Evolutionary conservation across 208 protist genomes (phyloP).

Genomic region (Acanthamoeba pearcei): DNA sequence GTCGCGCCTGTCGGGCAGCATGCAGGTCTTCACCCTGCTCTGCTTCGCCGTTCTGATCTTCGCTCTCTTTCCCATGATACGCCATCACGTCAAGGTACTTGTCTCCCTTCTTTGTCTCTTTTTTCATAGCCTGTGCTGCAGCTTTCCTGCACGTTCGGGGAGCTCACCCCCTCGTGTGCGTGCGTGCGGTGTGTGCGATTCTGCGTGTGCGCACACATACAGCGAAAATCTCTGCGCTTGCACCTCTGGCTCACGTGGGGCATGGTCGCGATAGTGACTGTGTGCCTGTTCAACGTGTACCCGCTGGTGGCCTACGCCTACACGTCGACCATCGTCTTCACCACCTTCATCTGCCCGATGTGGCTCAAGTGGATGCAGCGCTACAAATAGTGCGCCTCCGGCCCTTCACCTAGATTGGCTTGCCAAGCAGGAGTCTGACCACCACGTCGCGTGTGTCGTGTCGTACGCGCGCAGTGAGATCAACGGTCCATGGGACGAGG

Average conservation of each 20-base stretch:
- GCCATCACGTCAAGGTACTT: constrained; percentile 79
- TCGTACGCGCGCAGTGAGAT: constrained; percentile 73
- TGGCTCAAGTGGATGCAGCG: constrained; percentile 85
- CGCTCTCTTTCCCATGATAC: constrained; percentile 80
- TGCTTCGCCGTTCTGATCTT: constrained; percentile 80
- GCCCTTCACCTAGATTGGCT: too few species aligned
- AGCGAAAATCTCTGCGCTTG: constrained; percentile 31
- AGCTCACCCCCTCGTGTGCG: not conserved
- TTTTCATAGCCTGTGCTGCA: too few species aligned
- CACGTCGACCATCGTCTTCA: constrained; percentile 73
- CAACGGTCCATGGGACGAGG: constrained; percentile 83
- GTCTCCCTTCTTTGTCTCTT: not conserved
- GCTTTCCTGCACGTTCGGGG: not conserved
- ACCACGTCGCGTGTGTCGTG: too few species aligned
- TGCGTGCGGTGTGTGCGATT: not conserved
- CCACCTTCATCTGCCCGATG: constrained; percentile 82
- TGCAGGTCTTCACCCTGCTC: constrained; percentile 84
- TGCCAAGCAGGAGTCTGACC: too few species aligned
- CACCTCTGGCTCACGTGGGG: constrained; percentile 45
- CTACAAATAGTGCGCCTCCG: constrained; percentile 82
- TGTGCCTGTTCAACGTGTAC: constrained; percentile 70
- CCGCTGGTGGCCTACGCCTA: constrained; percentile 76
- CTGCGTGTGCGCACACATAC: not conserved
- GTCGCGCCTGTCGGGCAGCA: constrained; percentile 79
- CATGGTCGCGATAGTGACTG: not conserved